phyloP scores from a whole-genome alignment of 2,329 filamentous ascomycete genomes.

The Alternaria panax region DNA sequence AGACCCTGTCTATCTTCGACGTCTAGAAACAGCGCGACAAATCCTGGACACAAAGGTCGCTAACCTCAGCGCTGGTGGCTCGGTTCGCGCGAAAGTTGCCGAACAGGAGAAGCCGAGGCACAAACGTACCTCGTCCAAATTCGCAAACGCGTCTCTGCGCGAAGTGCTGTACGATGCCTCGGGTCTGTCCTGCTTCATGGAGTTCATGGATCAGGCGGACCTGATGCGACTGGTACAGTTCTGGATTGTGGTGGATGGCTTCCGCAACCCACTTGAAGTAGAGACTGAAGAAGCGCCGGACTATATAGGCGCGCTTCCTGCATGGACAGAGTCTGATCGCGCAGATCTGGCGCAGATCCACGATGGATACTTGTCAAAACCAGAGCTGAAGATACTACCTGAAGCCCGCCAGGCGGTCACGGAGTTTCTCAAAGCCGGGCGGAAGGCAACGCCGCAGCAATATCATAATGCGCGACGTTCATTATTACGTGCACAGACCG shows the following conservation, averaged over 20 bases:
- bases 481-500: constrained; percentile 81
- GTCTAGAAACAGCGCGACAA: constrained; percentile 89
- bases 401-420: constrained; percentile 74
- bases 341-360: constrained; percentile 90
- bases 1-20: constrained; percentile 85
- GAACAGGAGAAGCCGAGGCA: constrained; percentile 50
- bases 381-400: constrained; percentile 79
- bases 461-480: constrained; percentile 84
- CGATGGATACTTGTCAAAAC: constrained; percentile 82
- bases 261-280: constrained; percentile 91
- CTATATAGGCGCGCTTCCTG: constrained; percentile 57
- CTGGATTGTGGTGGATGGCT: constrained; percentile 97
- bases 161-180: constrained; percentile 91
- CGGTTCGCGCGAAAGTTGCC: constrained; percentile 50
- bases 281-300: constrained; percentile 72
- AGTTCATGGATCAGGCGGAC: constrained; percentile 93
- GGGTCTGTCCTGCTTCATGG: constrained; percentile 98
- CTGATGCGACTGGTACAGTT: constrained; percentile 94
- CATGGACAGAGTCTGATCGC: constrained; percentile 85
- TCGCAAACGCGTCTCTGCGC: constrained; percentile 78
- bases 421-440: constrained; percentile 80
- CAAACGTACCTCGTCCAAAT: constrained; percentile 62
- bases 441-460: constrained; percentile 76
- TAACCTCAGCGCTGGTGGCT: constrained; percentile 75
- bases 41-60: constrained; percentile 89